phyloP scores from a whole-genome alignment of 225 moss, liverwort and hornwort species.

The Rhytidiadelphus loreus region DNA sequence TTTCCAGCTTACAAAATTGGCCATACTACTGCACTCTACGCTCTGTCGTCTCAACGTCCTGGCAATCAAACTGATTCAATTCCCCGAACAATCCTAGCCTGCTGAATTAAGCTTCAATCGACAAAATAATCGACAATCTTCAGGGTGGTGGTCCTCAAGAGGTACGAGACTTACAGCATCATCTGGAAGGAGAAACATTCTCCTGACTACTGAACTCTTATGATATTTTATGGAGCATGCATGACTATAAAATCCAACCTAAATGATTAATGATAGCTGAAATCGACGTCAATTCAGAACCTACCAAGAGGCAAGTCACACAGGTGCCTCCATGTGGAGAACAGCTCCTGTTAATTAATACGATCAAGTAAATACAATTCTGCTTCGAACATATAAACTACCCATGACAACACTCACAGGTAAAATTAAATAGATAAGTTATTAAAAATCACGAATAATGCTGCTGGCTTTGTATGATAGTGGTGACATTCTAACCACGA shows the following conservation, averaged over 20 bases:
- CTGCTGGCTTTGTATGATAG: neutral
- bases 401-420: neutral
- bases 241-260: neutral
- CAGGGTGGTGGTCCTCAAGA: neutral
- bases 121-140: neutral
- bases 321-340: neutral
- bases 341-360: neutral
- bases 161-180: neutral
- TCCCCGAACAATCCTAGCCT: neutral
- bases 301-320: neutral
- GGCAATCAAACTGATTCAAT: neutral
- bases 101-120: neutral
- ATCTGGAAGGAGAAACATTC: neutral
- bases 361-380: neutral
- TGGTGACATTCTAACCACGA: constrained; percentile 10
- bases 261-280: neutral
- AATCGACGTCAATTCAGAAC: neutral
- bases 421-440: neutral
- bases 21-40: neutral
- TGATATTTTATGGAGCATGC: neutral
- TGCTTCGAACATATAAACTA: neutral
- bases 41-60: neutral
- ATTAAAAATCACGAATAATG: neutral
- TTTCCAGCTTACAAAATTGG: neutral
- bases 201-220: neutral